Evolutionary conservation across 2,329 filamentous ascomycete species (phyloP).

Genomic region (Passalora sequoiae): DNA sequence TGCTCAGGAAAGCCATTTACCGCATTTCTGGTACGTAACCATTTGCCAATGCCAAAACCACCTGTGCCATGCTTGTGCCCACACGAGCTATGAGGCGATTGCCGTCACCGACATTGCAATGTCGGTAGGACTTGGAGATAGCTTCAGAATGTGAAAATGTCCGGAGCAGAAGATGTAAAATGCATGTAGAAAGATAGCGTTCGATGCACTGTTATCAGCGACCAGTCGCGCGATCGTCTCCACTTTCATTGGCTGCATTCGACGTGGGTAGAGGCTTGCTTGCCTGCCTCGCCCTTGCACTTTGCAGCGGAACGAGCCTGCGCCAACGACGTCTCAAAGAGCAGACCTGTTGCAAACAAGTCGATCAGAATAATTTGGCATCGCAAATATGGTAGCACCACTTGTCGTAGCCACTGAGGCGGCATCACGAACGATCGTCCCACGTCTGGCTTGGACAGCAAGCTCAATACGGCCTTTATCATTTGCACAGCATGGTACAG

Average conservation of each 20-base stretch:
- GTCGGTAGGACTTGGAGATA: background rate
- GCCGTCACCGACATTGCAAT: background rate
- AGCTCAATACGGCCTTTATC: conserved; percentile 26
- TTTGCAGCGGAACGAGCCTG: background rate
- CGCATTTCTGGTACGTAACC: conserved; percentile 4
- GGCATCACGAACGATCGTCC: conserved; percentile 38
- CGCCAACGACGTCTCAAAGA: background rate
- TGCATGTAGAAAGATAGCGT: conserved; percentile 1
- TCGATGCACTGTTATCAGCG: background rate
- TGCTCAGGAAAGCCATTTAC: background rate
- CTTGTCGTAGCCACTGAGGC: conserved; percentile 19
- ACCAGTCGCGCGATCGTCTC: background rate
- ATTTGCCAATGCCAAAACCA: background rate
- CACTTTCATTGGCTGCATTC: background rate
- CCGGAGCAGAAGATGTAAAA: background rate
- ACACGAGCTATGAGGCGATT: background rate
- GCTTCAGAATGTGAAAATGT: conserved; percentile 1
- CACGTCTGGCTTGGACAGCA: conserved; percentile 34
- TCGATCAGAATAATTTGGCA: too few relatives aligned
- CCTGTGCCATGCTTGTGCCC: background rate
- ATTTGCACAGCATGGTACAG: conserved; percentile 13
- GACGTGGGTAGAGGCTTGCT: background rate
- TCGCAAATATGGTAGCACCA: conserved; percentile 14
- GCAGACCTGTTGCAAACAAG: too few relatives aligned
- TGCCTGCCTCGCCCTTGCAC: too few relatives aligned